Evolutionary conservation across 192 early-diverging fungal genomes (phyloP).

Genomic region (Linnemannia zychae): DNA sequence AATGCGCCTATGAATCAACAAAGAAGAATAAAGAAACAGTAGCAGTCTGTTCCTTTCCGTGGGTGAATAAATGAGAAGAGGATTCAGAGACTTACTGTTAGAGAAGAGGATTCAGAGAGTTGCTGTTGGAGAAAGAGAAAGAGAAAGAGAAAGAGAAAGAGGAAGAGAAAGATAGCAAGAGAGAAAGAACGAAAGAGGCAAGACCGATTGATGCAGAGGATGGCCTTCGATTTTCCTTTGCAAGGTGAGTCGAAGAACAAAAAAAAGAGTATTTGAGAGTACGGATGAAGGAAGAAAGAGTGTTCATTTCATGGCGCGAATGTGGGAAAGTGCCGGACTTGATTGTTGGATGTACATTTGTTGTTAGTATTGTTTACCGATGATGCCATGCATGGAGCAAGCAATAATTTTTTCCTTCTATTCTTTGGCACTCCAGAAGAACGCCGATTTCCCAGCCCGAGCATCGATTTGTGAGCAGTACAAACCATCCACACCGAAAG

Average conservation of each 20-base stretch:
- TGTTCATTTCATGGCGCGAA: not conserved
- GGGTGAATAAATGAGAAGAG: no score
- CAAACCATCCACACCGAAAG: not conserved
- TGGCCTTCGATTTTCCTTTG: not conserved
- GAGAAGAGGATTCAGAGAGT: not conserved
- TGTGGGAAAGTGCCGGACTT: not conserved
- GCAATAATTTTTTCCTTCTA: not conserved
- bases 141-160: not conserved
- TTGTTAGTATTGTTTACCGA: not conserved
- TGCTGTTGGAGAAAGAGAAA: not conserved
- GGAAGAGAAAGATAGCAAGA: no score
- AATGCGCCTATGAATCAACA: not conserved
- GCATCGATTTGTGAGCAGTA: not conserved
- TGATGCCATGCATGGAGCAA: constrained; percentile 8
- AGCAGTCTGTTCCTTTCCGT: no score
- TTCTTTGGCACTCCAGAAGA: not conserved
- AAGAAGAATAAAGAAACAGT: constrained; percentile 12
- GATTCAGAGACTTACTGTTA: no score
- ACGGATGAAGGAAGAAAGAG: not conserved
- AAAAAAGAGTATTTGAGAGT: not conserved
- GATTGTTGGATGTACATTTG: not conserved
- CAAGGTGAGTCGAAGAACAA: not conserved
- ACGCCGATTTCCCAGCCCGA: not conserved
- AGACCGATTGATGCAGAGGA: not conserved
- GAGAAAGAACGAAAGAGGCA: not conserved